phyloP scores from a whole-genome alignment of 2,329 filamentous ascomycete species.

The Escovopsis sp. region DNA sequence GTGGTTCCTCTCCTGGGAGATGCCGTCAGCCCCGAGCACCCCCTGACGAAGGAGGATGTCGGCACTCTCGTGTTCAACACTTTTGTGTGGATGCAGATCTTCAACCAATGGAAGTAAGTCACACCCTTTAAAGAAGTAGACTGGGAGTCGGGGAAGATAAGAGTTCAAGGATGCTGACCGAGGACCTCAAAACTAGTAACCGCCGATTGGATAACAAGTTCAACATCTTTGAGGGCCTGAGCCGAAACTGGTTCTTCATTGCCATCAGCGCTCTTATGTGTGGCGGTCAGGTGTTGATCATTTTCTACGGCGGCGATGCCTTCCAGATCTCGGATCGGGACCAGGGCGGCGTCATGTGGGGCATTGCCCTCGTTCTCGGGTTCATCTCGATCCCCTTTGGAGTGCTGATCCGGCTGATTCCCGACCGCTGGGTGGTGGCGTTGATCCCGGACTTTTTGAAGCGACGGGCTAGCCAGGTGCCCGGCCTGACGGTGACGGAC shows the following conservation, averaged over 20 bases:
- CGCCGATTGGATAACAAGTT: constrained; percentile 86
- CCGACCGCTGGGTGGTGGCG: constrained; percentile 49
- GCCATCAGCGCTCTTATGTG: constrained; percentile 77
- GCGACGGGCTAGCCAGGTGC: constrained; percentile 30
- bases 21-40: constrained; percentile 23
- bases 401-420: constrained; percentile 65
- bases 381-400: constrained; percentile 76
- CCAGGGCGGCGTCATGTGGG: constrained; percentile 70
- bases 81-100: constrained; percentile 99
- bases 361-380: constrained; percentile 69
- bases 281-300: constrained; percentile 76
- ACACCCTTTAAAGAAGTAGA: too few species aligned
- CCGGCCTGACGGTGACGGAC: constrained; percentile 47
- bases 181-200: constrained; percentile 37
- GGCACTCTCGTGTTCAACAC: constrained; percentile 89
- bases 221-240: constrained; percentile 87
- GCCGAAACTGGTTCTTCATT: constrained; percentile 78
- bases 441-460: constrained; percentile 40
- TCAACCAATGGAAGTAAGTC: constrained; percentile 88
- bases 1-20: constrained; percentile 27
- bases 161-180: constrained; percentile 5
- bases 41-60: constrained; percentile 31
- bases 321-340: constrained; percentile 52
- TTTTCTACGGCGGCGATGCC: constrained; percentile 69
- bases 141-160: constrained; percentile 1